phyloP scores from a whole-genome alignment of 345 rosid genomes.

The Salix koriyanagi region DNA sequence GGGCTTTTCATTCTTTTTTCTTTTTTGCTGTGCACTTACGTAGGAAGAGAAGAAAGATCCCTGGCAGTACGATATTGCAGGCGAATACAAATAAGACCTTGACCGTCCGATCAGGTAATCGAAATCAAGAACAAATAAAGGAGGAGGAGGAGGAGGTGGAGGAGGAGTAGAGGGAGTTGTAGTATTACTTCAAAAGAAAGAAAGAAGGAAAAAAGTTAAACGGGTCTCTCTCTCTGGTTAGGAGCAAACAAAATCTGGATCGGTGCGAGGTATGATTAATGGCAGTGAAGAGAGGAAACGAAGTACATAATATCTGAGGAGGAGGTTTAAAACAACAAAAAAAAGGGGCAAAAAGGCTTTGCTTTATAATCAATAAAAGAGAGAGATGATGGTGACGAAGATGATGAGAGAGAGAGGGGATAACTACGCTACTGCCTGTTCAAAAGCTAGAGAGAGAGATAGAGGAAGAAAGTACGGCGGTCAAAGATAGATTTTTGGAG shows the following conservation, averaged over 20 bases:
- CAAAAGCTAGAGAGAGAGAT: slow-evolving; percentile 19
- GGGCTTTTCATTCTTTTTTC: neutral
- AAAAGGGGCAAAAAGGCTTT: neutral
- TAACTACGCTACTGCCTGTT: neutral
- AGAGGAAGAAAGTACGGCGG: slow-evolving; percentile 20
- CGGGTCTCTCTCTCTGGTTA: neutral
- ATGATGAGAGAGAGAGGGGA: neutral
- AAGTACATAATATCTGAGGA: neutral
- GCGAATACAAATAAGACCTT: slow-evolving; percentile 29
- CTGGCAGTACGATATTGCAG: slow-evolving; percentile 36
- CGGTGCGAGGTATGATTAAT: neutral
- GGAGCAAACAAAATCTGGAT: neutral
- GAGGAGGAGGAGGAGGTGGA: neutral
- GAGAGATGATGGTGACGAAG: slow-evolving; percentile 14
- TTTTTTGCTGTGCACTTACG: slow-evolving; percentile 22
- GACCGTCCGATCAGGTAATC: slow-evolving; percentile 30
- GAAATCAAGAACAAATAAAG: neutral
- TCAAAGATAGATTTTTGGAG: slow-evolving; percentile 26
- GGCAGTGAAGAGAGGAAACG: neutral
- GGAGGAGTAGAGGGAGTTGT: neutral
- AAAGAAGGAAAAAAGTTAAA: neutral
- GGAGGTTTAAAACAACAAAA: neutral
- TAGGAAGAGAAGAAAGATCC: slow-evolving; percentile 17
- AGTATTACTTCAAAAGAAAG: neutral
- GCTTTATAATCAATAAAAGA: neutral